Evolutionary conservation across 352 stramenopile species (phyloP), one percentile per base, ranked within the genome.

Genomic region (Phytophthora pini): DNA sequence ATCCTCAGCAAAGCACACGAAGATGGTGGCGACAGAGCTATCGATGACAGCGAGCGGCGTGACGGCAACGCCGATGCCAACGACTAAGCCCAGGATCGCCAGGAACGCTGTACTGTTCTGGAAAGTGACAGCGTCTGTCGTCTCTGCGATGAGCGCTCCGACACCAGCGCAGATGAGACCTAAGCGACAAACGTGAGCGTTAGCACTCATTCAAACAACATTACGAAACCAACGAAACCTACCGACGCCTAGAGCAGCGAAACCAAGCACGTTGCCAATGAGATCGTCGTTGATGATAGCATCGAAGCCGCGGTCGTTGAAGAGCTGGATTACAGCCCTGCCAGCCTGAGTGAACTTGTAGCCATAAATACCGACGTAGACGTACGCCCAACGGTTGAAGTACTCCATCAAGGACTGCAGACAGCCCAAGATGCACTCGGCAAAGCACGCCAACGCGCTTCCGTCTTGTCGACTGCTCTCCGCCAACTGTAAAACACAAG

Each of bases 241-340:
- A 76, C 88, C 95, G 34, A 98, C 78, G n/a, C 70, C 84, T 12
- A 98, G 74, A n/a, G 87, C 87, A 5, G 93, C 81, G 66, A 99
- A 95, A 27, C 81, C 77, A 24, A 99, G 74, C 15, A 97, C 90
- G 39, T 88, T 96, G 68, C 95, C 90, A 31, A 98, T 93, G 36
- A 99, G 77, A 43, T 98, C 88, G 73, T 99, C 96, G 68, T 98
- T 98, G 72, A 99, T 98, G 63, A 99, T 98, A 2, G 92, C 87
- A 59, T 96, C 97, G 61, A 96, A 99, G n/a, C 95, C 96, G 38
- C 94, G 88, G 55, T 90, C 70, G 62, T 92, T 82, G 68, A 99
- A 99, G 15, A 99, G 79, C 34, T 93, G 59, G 49, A 98, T 94
- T 15, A 98, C 96, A 12, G 94, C 92, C 65, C 94, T 97, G 55